Percentiles rank a stretch among this genome's conserved stretches.
phyloP scores from a whole-genome alignment of 2,329 filamentous ascomycete species.

The Byssothecium circinans region DNA sequence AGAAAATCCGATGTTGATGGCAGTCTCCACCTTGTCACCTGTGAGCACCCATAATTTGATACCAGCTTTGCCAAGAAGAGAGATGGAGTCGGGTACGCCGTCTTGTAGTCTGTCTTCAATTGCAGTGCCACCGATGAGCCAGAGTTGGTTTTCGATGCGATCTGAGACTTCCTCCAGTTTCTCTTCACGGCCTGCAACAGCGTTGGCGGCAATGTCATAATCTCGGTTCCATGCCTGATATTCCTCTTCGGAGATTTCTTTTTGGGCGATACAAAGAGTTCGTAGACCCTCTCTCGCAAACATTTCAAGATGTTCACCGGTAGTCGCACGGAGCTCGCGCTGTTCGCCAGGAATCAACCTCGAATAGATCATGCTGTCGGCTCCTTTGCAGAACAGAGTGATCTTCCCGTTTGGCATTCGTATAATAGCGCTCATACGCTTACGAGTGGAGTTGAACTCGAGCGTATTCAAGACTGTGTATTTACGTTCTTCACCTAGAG shows the following conservation, averaged over 20 bases:
- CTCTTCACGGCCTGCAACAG: slow-evolving; percentile 84
- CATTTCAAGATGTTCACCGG: slow-evolving; percentile 93
- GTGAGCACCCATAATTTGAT: slow-evolving; percentile 99
- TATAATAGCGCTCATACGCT: slow-evolving; percentile 97
- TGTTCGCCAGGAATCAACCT: slow-evolving; percentile 85
- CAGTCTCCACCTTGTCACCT: slow-evolving; percentile 97
- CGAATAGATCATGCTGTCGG: slow-evolving; percentile 95
- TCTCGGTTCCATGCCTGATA: slow-evolving; percentile 83
- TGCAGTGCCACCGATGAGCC: slow-evolving; percentile 86
- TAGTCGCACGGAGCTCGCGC: slow-evolving; percentile 75
- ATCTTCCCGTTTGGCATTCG: slow-evolving; percentile 91
- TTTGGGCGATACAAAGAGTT: slow-evolving; percentile 90
- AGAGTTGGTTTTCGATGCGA: slow-evolving; percentile 85
- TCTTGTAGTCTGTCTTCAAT: slow-evolving; percentile 98
- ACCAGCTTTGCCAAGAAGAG: slow-evolving; percentile 84
- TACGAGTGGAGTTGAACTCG: slow-evolving; percentile 95
- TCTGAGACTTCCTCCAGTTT: slow-evolving; percentile 90
- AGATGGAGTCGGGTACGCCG: slow-evolving; percentile 94
- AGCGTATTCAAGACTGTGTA: slow-evolving; percentile 92
- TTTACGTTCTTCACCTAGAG: slow-evolving; percentile 80
- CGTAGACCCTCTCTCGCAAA: slow-evolving; percentile 94
- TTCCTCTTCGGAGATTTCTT: slow-evolving; percentile 76
- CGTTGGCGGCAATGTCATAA: slow-evolving; percentile 82
- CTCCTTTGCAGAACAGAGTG: slow-evolving; percentile 93
- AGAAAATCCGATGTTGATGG: slow-evolving; percentile 99